These are phyloP conservation scores for Amoeboaphelidium protococcarum DNA, from an alignment of 371 early-diverging fungal genomes.

Conservation along the genomic window DNA sequence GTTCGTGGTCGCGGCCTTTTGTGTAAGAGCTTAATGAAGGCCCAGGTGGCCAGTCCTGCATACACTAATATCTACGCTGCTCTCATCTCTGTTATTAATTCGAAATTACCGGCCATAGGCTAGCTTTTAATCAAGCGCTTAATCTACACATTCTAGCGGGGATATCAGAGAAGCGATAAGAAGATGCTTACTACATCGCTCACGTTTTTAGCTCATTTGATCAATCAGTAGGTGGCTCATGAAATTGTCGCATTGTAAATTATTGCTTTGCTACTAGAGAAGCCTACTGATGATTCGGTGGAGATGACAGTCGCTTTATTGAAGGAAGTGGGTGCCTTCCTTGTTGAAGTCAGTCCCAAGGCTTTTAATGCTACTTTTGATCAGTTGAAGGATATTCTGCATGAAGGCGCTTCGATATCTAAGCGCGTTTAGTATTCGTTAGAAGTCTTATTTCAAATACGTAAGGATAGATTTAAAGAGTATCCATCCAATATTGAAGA, in stretches of 20 bases:
- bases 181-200: slow-evolving; percentile 48
- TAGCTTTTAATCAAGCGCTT: slow-evolving; percentile 60
- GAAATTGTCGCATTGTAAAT: slow-evolving; percentile 74
- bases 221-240: slow-evolving; percentile 67
- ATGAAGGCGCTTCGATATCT: slow-evolving; percentile 52
- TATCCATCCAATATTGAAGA: slow-evolving; percentile 39
- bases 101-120: slow-evolving; percentile 71
- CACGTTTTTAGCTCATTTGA: slow-evolving; percentile 72
- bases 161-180: slow-evolving; percentile 77
- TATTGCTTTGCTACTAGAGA: slow-evolving; percentile 52
- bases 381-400: slow-evolving; percentile 64
- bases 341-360: slow-evolving; percentile 44
- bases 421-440: slow-evolving; percentile 90
- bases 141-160: slow-evolving; percentile 63
- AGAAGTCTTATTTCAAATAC: slow-evolving; percentile 81
- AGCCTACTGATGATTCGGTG: slow-evolving; percentile 86
- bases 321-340: slow-evolving; percentile 61
- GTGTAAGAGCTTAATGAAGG: slow-evolving; percentile 65
- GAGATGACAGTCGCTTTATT: slow-evolving; percentile 91
- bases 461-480: slow-evolving; percentile 73
- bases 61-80: slow-evolving; percentile 84
- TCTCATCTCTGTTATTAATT: slow-evolving; percentile 63
- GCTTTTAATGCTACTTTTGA: slow-evolving; percentile 75
- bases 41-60: slow-evolving; percentile 47
- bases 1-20: slow-evolving; percentile 77